Evolutionary conservation across 331 rosid species (phyloP).

Genomic region (Ulmus americana): DNA sequence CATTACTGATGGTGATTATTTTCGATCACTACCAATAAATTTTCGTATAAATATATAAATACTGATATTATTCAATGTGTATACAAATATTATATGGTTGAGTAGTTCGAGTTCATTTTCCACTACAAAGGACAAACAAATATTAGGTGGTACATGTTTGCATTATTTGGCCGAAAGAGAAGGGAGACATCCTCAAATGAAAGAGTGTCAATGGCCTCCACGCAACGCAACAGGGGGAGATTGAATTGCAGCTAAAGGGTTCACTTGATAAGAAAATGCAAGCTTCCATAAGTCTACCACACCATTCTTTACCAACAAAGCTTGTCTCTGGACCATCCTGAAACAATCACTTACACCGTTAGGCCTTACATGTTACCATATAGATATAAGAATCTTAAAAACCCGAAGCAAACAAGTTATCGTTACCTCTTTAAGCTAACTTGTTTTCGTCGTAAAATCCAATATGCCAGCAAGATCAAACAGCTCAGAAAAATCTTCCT

Average conservation of each 20-base stretch:
- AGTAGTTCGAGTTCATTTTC: too few relatives aligned
- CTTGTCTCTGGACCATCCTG: conserved; percentile 49
- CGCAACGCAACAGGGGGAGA: conserved; percentile 43
- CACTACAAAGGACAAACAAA: too few relatives aligned
- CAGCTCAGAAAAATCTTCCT: conserved; percentile 55
- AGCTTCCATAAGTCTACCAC: conserved; percentile 76
- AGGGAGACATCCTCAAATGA: too few relatives aligned
- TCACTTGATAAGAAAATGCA: conserved; percentile 82
- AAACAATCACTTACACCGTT: conserved; percentile 9
- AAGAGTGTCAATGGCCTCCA: conserved; percentile 30
- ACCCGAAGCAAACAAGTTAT: not conserved
- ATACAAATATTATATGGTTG: too few relatives aligned
- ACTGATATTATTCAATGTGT: too few relatives aligned
- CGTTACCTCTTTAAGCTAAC: conserved; percentile 50
- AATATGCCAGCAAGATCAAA: conserved; percentile 46
- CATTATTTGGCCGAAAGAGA: too few relatives aligned
- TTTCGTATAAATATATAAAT: too few relatives aligned
- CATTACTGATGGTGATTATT: too few relatives aligned
- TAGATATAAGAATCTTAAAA: not conserved
- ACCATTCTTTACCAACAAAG: conserved; percentile 42
- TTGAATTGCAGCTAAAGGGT: conserved; percentile 77
- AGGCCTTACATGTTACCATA: not conserved
- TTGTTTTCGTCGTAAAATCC: conserved; percentile 51
- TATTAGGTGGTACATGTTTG: too few relatives aligned
- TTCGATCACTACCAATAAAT: too few relatives aligned